These are phyloP conservation scores for Cladosporium sp. DNA, from an alignment of 2,329 filamentous ascomycete genomes.

Conservation along the genomic window DNA sequence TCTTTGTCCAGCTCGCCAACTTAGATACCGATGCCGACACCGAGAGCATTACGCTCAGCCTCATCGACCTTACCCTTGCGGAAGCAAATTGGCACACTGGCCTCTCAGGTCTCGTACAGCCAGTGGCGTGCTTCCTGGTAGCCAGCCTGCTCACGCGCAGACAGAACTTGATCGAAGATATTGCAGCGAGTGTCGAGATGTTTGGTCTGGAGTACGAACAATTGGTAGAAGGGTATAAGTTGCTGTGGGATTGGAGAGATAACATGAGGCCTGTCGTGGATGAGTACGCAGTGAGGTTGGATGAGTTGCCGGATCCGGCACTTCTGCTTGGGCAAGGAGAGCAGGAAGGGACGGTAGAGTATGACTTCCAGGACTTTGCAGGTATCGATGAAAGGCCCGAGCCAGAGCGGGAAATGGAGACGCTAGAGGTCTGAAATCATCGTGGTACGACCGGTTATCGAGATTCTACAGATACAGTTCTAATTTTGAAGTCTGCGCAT, in stretches of 20 bases:
- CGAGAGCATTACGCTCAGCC: constrained; percentile 12
- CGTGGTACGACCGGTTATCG: no score
- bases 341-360: background rate
- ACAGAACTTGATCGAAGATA: constrained; percentile 9
- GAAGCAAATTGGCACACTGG: background rate
- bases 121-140: constrained; percentile 11
- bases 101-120: constrained; percentile 8
- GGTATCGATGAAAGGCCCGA: background rate
- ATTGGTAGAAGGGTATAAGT: background rate
- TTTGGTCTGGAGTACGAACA: background rate
- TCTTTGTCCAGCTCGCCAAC: background rate
- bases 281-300: background rate
- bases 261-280: background rate
- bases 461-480: no score
- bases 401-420: background rate
- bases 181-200: constrained; percentile 3
- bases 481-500: no score
- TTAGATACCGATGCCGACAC: constrained; percentile 10
- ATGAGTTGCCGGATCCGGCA: background rate
- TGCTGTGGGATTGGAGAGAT: constrained; percentile 3
- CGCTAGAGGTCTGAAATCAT: background rate
- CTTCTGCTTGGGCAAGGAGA: background rate
- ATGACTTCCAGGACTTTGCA: background rate
- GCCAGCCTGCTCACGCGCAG: constrained; percentile 12
- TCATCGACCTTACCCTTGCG: constrained; percentile 13